Base-by-base conservation (phyloP, 441 rosid species). In the Erodium trifolium region DNA sequence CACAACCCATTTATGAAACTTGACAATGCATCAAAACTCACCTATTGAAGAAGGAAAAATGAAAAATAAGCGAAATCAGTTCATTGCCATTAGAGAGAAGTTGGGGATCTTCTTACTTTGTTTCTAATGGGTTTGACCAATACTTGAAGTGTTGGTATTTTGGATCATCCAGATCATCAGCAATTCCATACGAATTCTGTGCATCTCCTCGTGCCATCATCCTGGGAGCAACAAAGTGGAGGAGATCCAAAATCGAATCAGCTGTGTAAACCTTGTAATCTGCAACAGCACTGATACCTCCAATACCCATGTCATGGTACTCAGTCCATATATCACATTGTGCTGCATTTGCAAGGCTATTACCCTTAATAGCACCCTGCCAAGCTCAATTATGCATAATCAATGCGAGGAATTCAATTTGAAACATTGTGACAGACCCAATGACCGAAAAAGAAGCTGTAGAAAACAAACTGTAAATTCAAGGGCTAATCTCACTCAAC, bases 51-150 rank as follows among this genome's bases (percentile, higher is more conserved):
- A 34, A 34, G 37, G 37, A 5, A 34, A 34, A 34, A 34, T 34
- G 18, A 14, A 51, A n/a, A 14, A 11, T 12, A 49, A 51, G n/a
- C 11, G 59, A 51, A 2, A 53, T n/a, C 60, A 14, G 13, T n/a
- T 53, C 60, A 53, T 53, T 53, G 60, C 60, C 7, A 14, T n/a
- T 53, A 14, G 18, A 53, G 17, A 53, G 17, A 53, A 53, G 60
- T 53, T 16, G 60, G 18, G 14, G 60, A 72, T 23, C 27, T 23
- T 57, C 88, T 88, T 79, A 94, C 99, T 76, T 86, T 71, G 96
- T 87, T 72, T 92, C 99, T 78, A 94, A 77, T 49, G 99, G 98
- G 74, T 92, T 94, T 49, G 99, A 92, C 98, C 99, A 94, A 71
- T 89, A 87, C 83, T 83, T 92, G 79, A 76, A 86, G 75, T 94